phyloP scores from a whole-genome alignment of 2,329 filamentous ascomycete genomes.

The Epichloe amarillans region DNA sequence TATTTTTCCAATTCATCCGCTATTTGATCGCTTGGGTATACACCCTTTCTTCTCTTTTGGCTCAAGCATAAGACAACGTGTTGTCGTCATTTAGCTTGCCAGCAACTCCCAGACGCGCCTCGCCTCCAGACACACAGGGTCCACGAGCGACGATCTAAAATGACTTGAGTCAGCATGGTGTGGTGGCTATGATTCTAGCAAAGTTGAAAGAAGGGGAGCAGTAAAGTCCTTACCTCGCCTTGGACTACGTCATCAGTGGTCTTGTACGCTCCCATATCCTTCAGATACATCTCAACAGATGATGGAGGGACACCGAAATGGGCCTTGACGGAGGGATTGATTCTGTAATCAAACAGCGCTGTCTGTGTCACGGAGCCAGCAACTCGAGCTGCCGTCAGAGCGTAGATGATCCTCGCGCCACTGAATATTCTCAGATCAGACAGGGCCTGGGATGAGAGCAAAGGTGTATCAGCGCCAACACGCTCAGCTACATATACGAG shows the following conservation, averaged over 20 bases:
- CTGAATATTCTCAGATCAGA: constrained; percentile 75
- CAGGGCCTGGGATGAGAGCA: constrained; percentile 55
- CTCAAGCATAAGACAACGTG: constrained; percentile 47
- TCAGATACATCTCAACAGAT: constrained; percentile 64
- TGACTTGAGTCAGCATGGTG: not conserved
- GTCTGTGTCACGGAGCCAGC: constrained; percentile 84
- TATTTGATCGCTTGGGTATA: not conserved
- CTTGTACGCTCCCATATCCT: constrained; percentile 45
- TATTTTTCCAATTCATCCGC: not conserved
- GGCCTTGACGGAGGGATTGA: constrained; percentile 23
- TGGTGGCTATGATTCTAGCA: no score
- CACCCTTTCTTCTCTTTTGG: not conserved
- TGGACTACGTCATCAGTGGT: constrained; percentile 48
- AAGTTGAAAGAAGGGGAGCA: not conserved
- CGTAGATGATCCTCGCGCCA: constrained; percentile 70
- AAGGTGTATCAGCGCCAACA: constrained; percentile 45
- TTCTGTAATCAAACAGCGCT: constrained; percentile 74
- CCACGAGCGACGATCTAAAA: constrained; percentile 57
- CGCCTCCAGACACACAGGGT: constrained; percentile 57
- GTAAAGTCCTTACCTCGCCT: constrained; percentile 44
- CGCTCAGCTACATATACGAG: constrained; percentile 70
- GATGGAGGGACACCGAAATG: constrained; percentile 79
- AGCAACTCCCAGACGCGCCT: constrained; percentile 48
- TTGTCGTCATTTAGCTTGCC: constrained; percentile 59
- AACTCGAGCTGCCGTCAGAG: constrained; percentile 67